Evolutionary conservation across 2,329 filamentous ascomycete genomes (phyloP), one percentile per base, ranked within the genome.

Genomic region (Furcasterigmium sp.): DNA sequence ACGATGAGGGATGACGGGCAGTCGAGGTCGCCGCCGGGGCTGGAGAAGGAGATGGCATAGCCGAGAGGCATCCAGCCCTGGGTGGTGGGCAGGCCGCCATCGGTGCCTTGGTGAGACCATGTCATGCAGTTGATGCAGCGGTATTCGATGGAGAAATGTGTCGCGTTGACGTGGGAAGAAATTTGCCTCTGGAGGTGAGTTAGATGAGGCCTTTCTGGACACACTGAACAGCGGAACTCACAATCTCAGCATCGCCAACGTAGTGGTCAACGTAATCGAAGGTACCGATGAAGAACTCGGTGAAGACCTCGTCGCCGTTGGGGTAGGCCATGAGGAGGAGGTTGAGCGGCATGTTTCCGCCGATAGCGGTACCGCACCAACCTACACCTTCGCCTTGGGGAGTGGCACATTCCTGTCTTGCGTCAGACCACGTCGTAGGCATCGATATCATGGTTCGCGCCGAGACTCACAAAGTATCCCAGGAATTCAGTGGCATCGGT

Each of bases 101-200:
- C 62, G 28, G 63, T 61, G 4, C 71, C 72, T 20, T 69, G 64
- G 32, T 78, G 67, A 50, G 74, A 61, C 72, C 76, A 81, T 1
- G 65, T 53, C 18, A 78, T 63, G 56, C 77, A 81, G 50, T 70
- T 69, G 50, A 80, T 60, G 60, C 83, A 87, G 37, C 78, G 72
- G 63, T 84, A 87, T n/a, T 84, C 72, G 38, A 85, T 56, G 37
- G 75, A 75, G 58, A 78, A 87, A 50, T 75, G 65, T 20, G 75
- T 78, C 14, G 69, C 67, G 52, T 75, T 82, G 44, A 84, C 66
- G 20, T 64, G 71, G 13, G 75, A 73, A 13, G 73, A 76, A 47
- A 85, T 75, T 50, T 80, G 73, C 0, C 76, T 82, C 30, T 41
- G 21, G 3, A 3, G 5, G 15, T n/a, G 18, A 11, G 26, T 29